phyloP scores from a whole-genome alignment of 2,329 filamentous ascomycete genomes.

The Ophiosphaerella narmari region DNA sequence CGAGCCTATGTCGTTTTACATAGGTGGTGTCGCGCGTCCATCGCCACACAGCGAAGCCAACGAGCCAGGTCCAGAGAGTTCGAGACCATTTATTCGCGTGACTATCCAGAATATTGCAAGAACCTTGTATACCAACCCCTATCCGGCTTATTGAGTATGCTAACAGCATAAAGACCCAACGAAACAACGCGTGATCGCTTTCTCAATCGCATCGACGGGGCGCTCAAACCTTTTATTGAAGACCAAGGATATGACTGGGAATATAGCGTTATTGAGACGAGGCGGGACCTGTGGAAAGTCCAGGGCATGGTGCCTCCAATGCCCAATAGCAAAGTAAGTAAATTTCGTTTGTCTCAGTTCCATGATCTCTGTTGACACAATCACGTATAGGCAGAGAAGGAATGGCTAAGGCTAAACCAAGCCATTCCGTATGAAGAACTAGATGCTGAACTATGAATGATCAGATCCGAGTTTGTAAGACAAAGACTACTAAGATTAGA shows the following conservation, averaged over 20 bases:
- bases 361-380: not conserved
- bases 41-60: slow-evolving; percentile 6
- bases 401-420: slow-evolving; percentile 36
- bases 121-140: slow-evolving; percentile 13
- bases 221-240: slow-evolving; percentile 47
- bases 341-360: not conserved
- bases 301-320: slow-evolving; percentile 48
- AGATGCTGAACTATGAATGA: slow-evolving; percentile 13
- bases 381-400: slow-evolving; percentile 31
- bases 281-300: slow-evolving; percentile 52
- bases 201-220: slow-evolving; percentile 32
- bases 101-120: slow-evolving; percentile 41
- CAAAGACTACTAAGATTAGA: too few species aligned
- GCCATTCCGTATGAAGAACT: slow-evolving; percentile 23
- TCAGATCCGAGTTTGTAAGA: too few species aligned
- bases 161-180: not conserved
- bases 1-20: slow-evolving; percentile 27
- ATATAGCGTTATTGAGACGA: slow-evolving; percentile 50
- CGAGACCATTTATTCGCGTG: slow-evolving; percentile 46
- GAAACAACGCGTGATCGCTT: slow-evolving; percentile 15
- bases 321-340: slow-evolving; percentile 30
- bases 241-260: slow-evolving; percentile 54
- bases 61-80: slow-evolving; percentile 11
- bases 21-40: slow-evolving; percentile 36
- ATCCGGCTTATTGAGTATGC: not conserved